Percentiles rank a stretch among this genome's conserved stretches.
phyloP scores from a whole-genome alignment of 345 rosid genomes.

The Lenwebbia sp. region DNA sequence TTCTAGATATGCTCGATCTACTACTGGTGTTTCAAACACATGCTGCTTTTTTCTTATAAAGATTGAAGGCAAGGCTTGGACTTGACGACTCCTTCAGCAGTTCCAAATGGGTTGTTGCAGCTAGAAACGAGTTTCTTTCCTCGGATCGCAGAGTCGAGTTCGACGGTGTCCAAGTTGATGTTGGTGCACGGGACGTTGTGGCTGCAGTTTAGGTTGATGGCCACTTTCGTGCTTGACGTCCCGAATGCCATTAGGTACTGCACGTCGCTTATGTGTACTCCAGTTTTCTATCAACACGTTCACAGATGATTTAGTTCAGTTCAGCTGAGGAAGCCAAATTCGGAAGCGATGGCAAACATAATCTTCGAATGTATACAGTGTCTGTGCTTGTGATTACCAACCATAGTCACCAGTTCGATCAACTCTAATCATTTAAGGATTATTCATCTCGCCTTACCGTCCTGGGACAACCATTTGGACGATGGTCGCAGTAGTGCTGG shows the following conservation, averaged over 20 bases:
- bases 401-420: no score
- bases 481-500: no score
- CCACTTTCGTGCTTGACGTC: slow-evolving; percentile 9
- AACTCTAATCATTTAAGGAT: no score
- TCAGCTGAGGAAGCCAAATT: no score
- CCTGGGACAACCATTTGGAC: no score
- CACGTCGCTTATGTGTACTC: slow-evolving; percentile 3
- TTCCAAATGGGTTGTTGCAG: neutral
- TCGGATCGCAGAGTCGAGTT: neutral
- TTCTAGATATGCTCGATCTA: neutral
- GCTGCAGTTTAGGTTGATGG: slow-evolving; percentile 16
- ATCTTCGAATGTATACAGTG: no score
- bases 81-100: neutral
- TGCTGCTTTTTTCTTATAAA: neutral
- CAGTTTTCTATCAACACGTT: neutral
- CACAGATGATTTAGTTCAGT: no score
- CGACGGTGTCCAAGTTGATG: slow-evolving; percentile 1
- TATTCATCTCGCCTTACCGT: no score
- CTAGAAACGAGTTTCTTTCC: neutral
- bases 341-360: no score
- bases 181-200: slow-evolving; percentile 3
- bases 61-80: neutral
- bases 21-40: neutral
- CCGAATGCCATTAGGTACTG: neutral
- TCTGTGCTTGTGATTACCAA: no score